phyloP scores from a whole-genome alignment of 2,329 filamentous ascomycete species.

The Venturia carpophila region DNA sequence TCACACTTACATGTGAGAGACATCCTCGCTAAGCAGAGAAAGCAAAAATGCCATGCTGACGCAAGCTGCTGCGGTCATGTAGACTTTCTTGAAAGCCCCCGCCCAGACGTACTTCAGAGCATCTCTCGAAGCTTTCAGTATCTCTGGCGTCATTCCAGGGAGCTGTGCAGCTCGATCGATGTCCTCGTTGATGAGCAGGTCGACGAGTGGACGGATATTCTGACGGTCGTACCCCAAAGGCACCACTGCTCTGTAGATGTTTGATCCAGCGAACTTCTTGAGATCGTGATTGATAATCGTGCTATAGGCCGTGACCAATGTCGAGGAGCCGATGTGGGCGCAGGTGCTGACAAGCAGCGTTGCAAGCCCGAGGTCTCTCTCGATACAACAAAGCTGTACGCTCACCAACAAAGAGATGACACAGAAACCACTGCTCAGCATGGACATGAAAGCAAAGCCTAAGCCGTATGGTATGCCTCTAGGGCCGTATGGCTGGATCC shows the following conservation, averaged over 20 bases:
- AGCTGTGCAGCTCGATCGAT: neutral
- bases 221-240: neutral
- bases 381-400: slow-evolving; percentile 18
- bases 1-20: neutral
- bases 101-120: slow-evolving; percentile 15
- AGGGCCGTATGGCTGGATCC: neutral
- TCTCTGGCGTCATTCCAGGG: slow-evolving; percentile 14
- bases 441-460: slow-evolving; percentile 8
- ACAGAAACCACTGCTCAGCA: slow-evolving; percentile 12
- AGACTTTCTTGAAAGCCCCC: slow-evolving; percentile 16
- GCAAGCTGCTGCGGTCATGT: slow-evolving; percentile 14
- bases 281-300: slow-evolving; percentile 16
- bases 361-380: slow-evolving; percentile 17
- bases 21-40: neutral
- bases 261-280: neutral
- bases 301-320: slow-evolving; percentile 15
- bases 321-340: slow-evolving; percentile 7
- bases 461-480: slow-evolving; percentile 3
- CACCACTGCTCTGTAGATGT: neutral
- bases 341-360: slow-evolving; percentile 14
- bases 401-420: slow-evolving; percentile 14
- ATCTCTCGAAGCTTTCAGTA: slow-evolving; percentile 13
- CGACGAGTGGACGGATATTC: neutral
- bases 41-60: slow-evolving; percentile 13
- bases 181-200: slow-evolving; percentile 7